phyloP scores from a whole-genome alignment of 192 early-diverging fungal genomes.

The Backusella sp. region DNA sequence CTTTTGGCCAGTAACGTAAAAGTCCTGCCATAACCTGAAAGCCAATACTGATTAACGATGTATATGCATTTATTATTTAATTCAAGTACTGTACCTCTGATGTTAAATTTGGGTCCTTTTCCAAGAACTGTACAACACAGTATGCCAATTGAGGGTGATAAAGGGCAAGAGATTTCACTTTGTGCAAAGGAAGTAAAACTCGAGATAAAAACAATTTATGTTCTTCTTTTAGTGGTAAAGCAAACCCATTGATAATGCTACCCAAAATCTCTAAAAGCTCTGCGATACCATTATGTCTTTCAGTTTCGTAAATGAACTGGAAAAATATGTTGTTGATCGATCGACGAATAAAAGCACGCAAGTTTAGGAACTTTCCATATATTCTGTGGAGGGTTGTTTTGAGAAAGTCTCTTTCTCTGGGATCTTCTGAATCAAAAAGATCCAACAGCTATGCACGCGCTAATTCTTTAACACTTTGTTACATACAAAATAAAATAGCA shows the following conservation, averaged over 20 bases:
- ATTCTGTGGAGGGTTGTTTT: slow-evolving; percentile 92
- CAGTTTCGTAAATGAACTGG: slow-evolving; percentile 88
- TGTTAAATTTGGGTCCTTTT: slow-evolving; percentile 85
- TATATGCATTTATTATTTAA: not conserved
- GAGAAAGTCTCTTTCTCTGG: slow-evolving; percentile 86
- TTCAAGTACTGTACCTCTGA: slow-evolving; percentile 33
- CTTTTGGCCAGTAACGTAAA: slow-evolving; percentile 90
- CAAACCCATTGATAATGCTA: slow-evolving; percentile 95
- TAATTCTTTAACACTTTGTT: not conserved
- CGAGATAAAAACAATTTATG: slow-evolving; percentile 84
- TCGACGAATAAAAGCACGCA: slow-evolving; percentile 85
- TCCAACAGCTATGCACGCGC: slow-evolving; percentile 65
- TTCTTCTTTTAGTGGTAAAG: slow-evolving; percentile 89
- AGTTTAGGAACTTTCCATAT: slow-evolving; percentile 90
- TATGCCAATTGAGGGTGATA: slow-evolving; percentile 92
- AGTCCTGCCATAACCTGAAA: slow-evolving; percentile 62
- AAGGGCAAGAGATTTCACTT: slow-evolving; percentile 79
- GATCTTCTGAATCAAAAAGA: slow-evolving; percentile 91
- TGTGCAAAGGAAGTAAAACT: slow-evolving; percentile 89
- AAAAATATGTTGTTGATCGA: slow-evolving; percentile 95
- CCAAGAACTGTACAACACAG: slow-evolving; percentile 91
- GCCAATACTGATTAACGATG: too few relatives aligned
- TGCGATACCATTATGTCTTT: slow-evolving; percentile 89
- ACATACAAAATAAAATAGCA: not conserved
- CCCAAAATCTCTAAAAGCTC: slow-evolving; percentile 91